Base-by-base conservation (phyloP, 768 basidiomycete species). In the Gelatoporia subvermispora region DNA sequence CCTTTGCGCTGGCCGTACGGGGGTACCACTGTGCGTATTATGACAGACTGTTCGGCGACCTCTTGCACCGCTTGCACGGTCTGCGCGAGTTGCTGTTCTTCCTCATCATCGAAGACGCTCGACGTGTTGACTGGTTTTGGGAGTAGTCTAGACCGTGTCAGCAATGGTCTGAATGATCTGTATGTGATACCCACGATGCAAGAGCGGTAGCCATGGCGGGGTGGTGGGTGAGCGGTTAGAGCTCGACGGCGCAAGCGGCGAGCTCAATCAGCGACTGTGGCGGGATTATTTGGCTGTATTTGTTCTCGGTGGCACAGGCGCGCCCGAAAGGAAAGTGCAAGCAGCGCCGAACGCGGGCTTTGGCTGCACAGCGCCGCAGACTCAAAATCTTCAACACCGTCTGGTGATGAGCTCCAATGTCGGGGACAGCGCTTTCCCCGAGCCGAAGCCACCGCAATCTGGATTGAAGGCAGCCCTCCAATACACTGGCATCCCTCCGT, bases 1-100 rank as follows among this genome's bases (percentile, higher is more conserved):
- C 82, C 85, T 50, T 67, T 74, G 42, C 95, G 77, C 60, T 84
- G 83, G 7, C 95, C 90, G 66, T 98, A 99, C 13, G 85, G 78
- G 3, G 95, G 94, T 35, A 88, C 73, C 37, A 68, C 68, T 17
- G 68, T 65, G 38, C 82, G 76, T 48, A 78, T 63, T 51, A 77
- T 70, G 44, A 85, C 65, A 18, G 66, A 60, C 47, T 64, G 70
- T 3, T 70, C 68, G 15, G 61, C 56, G 0, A 65, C 53, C 34
- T 55, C 62, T 31, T 59, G 60, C 59, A 55, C 66, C 50, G 48
- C 62, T 48, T 25, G 60, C 23, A 58, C 58, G 15, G 56, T 51
- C n/a, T 31, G 28, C 28, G 28, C 28, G 28, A 31, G 28, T 31
- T 31, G 28, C 13, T 31, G 28, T 31, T 77, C 71, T 34, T 81